phyloP scores from a whole-genome alignment of 805 yeast species.

The Yarrowia keelungensis region DNA sequence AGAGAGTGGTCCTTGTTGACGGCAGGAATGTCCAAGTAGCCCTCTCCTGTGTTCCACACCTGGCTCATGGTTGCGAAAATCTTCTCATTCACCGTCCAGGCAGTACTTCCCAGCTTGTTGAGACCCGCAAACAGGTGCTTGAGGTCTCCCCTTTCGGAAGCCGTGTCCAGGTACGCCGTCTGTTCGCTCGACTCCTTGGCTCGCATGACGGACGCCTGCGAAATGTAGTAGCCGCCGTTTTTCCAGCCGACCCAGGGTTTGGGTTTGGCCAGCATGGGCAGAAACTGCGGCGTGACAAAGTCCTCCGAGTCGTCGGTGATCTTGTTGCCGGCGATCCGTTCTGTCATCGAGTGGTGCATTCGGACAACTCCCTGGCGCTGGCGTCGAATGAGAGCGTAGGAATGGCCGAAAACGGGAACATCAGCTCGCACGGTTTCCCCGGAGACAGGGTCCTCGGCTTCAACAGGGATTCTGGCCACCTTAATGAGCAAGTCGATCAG shows the following conservation, averaged over 20 bases:
- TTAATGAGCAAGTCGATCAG: constrained; percentile 76
- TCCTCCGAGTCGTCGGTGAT: constrained; percentile 65
- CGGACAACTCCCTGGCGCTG: constrained; percentile 81
- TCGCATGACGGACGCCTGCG: constrained; percentile 70
- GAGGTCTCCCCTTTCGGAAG: constrained; percentile 71
- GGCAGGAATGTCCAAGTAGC: constrained; percentile 68
- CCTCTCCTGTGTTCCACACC: constrained; percentile 87
- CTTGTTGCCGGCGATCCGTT: constrained; percentile 64
- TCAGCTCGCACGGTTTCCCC: constrained; percentile 68
- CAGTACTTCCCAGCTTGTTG: constrained; percentile 82
- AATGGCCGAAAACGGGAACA: constrained; percentile 91
- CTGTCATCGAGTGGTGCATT: constrained; percentile 71
- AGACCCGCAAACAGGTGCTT: constrained; percentile 77
- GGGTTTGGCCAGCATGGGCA: constrained; percentile 95
- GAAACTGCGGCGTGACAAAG: constrained; percentile 72
- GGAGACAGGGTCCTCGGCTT: constrained; percentile 81
- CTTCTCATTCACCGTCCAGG: constrained; percentile 88
- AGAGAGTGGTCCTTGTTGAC: constrained; percentile 55
- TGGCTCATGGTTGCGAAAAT: constrained; percentile 72
- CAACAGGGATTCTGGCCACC: constrained; percentile 81
- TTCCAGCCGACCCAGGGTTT: constrained; percentile 83
- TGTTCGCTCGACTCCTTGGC: constrained; percentile 89
- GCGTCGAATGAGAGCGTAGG: constrained; percentile 82
- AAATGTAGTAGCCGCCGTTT: constrained; percentile 82
- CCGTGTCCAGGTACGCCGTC: constrained; percentile 83